Base-by-base conservation (phyloP, 2,329 filamentous ascomycete genomes). In the Albifimbria verrucaria region DNA sequence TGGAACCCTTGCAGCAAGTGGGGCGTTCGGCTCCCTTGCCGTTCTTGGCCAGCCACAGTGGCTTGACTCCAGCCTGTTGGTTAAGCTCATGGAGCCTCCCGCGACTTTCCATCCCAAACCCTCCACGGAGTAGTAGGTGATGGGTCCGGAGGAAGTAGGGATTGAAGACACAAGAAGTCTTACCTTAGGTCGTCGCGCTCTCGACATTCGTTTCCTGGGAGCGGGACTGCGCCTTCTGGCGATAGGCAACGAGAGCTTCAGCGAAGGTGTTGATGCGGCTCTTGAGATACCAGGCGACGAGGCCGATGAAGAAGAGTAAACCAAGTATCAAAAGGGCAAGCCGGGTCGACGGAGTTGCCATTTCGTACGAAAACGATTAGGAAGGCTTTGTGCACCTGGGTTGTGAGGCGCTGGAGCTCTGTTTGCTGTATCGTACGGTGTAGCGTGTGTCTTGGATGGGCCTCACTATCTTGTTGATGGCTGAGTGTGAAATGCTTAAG, bases 291-390 rank as follows among this genome's bases (percentile, higher is more conserved):
- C 62, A 72, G 45, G 53, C 57, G 24, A 74, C 25, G 18, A 63
- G 23, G 18, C 54, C 63, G 42, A 70, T 52, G 25, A 71, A 50
- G 7, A 58, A 42, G 48, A 70, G 57, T 24, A 75, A 54, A 11
- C 60, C 54, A 11, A 73, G 51, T 23, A 73, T 42, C 4, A 71
- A 50, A 45, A 72, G 55, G 22, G 67, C 70, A 7, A 74, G 65
- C 6, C 53, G 55, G 22, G 56, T 58, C 4, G 67, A 60, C 10
- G 69, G 66, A 15, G 50, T 61, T 25, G 62, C 51, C 66, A 71
- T 71, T 15, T 48, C 45, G 39, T 43, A 18, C n/a, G n/a, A n/a
- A n/a, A n/a, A n/a, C n/a, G n/a, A n/a, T n/a, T n/a, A n/a, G n/a
- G n/a, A n/a, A n/a, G n/a, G n/a, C n/a, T n/a, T n/a, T n/a, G n/a